Conservation (phyloP, 2,329 filamentous ascomycete species). For the Waltergamsia citrina region DNA sequence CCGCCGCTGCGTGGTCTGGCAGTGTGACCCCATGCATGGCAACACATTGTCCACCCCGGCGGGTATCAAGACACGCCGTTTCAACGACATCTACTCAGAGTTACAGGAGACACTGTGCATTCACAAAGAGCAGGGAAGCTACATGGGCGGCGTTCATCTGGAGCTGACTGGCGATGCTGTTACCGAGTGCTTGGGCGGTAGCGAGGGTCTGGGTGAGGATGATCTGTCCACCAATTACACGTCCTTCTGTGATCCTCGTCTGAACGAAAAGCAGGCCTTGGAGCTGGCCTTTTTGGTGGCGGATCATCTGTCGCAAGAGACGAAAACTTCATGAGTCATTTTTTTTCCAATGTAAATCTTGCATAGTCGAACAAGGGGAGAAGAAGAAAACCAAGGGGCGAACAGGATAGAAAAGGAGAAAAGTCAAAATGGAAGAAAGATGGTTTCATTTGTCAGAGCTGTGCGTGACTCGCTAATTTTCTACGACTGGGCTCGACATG, state of each 20-base stretch:
- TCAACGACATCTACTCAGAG: constrained; percentile 83
- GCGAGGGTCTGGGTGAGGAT: constrained; percentile 76
- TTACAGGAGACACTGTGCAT: constrained; percentile 75
- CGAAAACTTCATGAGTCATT: constrained; percentile 8
- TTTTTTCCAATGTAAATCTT: not conserved
- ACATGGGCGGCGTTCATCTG: constrained; percentile 87
- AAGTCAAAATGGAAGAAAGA: no score
- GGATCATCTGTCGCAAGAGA: constrained; percentile 53
- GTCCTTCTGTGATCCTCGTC: constrained; percentile 85
- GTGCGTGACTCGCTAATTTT: no score
- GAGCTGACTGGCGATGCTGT: constrained; percentile 94
- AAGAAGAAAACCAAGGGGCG: not conserved
- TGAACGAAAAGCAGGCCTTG: constrained; percentile 97
- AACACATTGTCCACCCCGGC: constrained; percentile 59
- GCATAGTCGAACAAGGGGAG: not conserved
- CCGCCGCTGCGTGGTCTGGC: constrained; percentile 69
- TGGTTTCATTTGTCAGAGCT: no score
- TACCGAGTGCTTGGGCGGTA: constrained; percentile 90
- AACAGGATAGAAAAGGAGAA: not conserved
- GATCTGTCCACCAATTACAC: constrained; percentile 88
- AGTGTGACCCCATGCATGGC: constrained; percentile 98
- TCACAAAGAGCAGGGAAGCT: constrained; percentile 74
- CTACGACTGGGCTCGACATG: not conserved
- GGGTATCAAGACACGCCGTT: constrained; percentile 87
- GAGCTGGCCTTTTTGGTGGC: constrained; percentile 92